These are phyloP conservation scores for Rhizophlyctis rosea DNA, from an alignment of 192 early-diverging fungal species.

Conservation along the genomic window DNA sequence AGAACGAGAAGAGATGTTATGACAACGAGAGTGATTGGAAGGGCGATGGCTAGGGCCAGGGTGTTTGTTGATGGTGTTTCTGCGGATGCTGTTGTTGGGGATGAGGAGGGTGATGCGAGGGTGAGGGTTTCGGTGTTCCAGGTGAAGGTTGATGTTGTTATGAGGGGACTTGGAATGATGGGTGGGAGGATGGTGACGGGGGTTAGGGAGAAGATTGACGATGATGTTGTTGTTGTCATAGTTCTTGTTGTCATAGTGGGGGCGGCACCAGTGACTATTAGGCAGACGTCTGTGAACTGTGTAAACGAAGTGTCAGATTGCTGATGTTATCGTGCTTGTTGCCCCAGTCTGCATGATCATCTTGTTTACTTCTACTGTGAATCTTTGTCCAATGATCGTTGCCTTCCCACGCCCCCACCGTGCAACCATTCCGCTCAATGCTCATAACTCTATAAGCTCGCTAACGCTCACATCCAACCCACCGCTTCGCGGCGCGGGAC, in stretches of 20 bases:
- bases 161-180: not conserved
- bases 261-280: not conserved
- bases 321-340: not conserved
- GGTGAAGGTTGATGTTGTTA: too few relatives aligned
- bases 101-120: too few relatives aligned
- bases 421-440: too few relatives aligned
- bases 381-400: too few relatives aligned
- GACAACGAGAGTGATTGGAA: not conserved
- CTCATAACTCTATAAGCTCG: too few relatives aligned
- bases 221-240: not conserved
- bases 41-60: not conserved
- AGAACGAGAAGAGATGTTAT: not conserved
- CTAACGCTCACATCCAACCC: not conserved
- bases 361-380: not conserved
- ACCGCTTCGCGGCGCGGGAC: not conserved
- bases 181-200: not conserved
- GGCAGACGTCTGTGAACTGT: constrained; percentile 1
- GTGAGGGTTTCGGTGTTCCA: too few relatives aligned
- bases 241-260: not conserved
- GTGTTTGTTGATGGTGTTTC: not conserved
- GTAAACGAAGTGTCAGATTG: not conserved
- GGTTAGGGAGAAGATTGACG: not conserved
- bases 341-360: not conserved
- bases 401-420: too few relatives aligned
- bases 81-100: not conserved